Evolutionary conservation across 2,329 filamentous ascomycete species (phyloP), one percentile per base, ranked within the genome.

Genomic region (Helotiales sp.): DNA sequence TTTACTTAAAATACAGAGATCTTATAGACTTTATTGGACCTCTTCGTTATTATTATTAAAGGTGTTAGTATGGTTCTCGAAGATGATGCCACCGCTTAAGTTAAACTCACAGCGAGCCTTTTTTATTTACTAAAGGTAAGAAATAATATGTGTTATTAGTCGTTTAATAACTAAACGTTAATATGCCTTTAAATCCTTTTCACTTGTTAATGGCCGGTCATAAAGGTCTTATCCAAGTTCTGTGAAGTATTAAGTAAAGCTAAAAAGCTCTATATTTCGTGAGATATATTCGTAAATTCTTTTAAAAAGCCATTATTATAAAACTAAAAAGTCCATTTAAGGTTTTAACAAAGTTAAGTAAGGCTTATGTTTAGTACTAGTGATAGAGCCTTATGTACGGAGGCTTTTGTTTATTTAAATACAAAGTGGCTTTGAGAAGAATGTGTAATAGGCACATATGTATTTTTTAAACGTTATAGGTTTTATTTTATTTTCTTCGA

Each of bases 121-220:
- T 37, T 74, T 73, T 64, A 76, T 70, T 57, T 73, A 70, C 63
- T 72, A 74, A 24, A 78, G 69, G 45, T 73, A 68, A 10, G 73
- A 65, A 63, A 78, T 72, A 10, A 78, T 75, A 52, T 75, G 61
- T 24, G 67, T 72, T 63, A 70, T 73, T 61, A 74, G 69, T 47
- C 74, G 65, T 61, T 77, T 74, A 76, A 59, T 22, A 71, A 73
- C 59, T 71, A 65, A 37, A 50, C n/a, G n/a, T n/a, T 71, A 24
- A 69, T n/a, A n/a, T n/a, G n/a, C n/a, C n/a, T n/a, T n/a, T n/a
- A n/a, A n/a, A n/a, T n/a, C n/a, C n/a, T n/a, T n/a, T n/a, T n/a
- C n/a, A n/a, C n/a, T n/a, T n/a, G n/a, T n/a, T n/a, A n/a, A n/a
- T n/a, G n/a, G n/a, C n/a, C n/a, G n/a, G n/a, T n/a, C n/a, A n/a